These are phyloP conservation scores for Schizopora paradoxa DNA, from an alignment of 1,284 basidiomycete species.

Conservation along the genomic window DNA sequence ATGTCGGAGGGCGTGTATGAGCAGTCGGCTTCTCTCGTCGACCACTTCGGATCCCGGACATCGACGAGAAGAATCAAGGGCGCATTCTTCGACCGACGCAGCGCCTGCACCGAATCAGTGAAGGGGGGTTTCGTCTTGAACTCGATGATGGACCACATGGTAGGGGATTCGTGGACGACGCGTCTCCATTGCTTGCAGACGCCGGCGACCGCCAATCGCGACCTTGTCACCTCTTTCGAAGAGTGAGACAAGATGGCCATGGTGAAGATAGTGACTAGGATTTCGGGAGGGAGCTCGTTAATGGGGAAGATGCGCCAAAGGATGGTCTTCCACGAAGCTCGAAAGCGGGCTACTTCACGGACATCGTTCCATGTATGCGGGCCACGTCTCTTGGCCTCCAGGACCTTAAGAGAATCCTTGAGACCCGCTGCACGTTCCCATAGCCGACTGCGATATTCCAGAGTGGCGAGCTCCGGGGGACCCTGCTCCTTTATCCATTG, in stretches of 20 bases:
- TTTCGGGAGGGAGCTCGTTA: slow-evolving; percentile 56
- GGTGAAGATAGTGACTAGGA: slow-evolving; percentile 57
- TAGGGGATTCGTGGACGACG: slow-evolving; percentile 40
- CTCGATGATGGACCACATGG: slow-evolving; percentile 58
- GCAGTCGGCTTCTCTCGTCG: slow-evolving; percentile 17
- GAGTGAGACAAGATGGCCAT: slow-evolving; percentile 43
- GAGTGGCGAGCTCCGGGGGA: no score
- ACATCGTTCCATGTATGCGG: slow-evolving; percentile 25
- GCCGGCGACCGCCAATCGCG: slow-evolving; percentile 47
- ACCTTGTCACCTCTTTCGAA: slow-evolving; percentile 31
- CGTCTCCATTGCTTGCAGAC: slow-evolving; percentile 53
- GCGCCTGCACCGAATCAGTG: slow-evolving; percentile 44
- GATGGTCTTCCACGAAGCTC: slow-evolving; percentile 26
- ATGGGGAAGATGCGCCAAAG: slow-evolving; percentile 49
- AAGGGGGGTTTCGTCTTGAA: slow-evolving; percentile 47
- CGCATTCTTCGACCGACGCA: slow-evolving; percentile 47
- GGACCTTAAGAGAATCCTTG: neutral
- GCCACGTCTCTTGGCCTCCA: neutral
- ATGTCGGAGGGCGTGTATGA: slow-evolving; percentile 40
- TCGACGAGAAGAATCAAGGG: slow-evolving; percentile 11
- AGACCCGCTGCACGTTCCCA: neutral
- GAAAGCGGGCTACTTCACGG: slow-evolving; percentile 16
- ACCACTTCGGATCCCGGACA: slow-evolving; percentile 14
- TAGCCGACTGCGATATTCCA: neutral
- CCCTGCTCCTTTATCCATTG: no score